These are phyloP conservation scores for Hippophae gyantsensis DNA, from an alignment of 306 rosid species.

Conservation along the genomic window DNA sequence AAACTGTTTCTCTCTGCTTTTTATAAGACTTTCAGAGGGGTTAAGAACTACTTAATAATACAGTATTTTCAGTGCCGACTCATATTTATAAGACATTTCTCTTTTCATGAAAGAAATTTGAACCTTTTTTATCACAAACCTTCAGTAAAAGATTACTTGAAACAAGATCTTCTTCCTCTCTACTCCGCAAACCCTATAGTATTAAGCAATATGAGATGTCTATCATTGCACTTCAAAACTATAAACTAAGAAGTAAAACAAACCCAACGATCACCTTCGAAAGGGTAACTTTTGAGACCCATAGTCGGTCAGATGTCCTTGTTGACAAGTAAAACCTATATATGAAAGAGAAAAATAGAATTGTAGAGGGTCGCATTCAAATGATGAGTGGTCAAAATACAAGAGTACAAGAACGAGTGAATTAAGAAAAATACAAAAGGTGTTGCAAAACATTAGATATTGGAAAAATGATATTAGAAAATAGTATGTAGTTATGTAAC, in stretches of 20 bases:
- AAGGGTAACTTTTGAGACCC: slow-evolving; percentile 58
- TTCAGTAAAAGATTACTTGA: slow-evolving; percentile 67
- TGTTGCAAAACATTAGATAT: neutral
- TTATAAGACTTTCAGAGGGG: no score
- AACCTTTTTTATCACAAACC: slow-evolving; percentile 30
- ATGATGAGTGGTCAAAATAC: neutral
- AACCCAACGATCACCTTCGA: slow-evolving; percentile 43
- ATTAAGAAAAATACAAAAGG: neutral
- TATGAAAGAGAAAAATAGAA: slow-evolving; percentile 14
- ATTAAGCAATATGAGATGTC: slow-evolving; percentile 10
- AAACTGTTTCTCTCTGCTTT: no score
- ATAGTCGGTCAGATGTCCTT: slow-evolving; percentile 65
- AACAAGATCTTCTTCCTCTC: slow-evolving; percentile 76
- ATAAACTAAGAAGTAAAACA: slow-evolving; percentile 2
- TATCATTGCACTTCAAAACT: neutral
- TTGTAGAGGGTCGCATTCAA: slow-evolving; percentile 9
- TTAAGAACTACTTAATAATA: no score
- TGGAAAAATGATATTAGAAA: neutral
- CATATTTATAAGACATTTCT: no score
- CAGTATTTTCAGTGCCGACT: no score
- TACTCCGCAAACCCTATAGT: slow-evolving; percentile 62
- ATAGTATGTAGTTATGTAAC: no score
- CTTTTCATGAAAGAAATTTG: no score
- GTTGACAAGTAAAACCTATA: slow-evolving; percentile 74
- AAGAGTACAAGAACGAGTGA: neutral